Evolutionary conservation across 495 filamentous ascomycete genomes (phyloP).

Genomic region (Aspergillus affinis): DNA sequence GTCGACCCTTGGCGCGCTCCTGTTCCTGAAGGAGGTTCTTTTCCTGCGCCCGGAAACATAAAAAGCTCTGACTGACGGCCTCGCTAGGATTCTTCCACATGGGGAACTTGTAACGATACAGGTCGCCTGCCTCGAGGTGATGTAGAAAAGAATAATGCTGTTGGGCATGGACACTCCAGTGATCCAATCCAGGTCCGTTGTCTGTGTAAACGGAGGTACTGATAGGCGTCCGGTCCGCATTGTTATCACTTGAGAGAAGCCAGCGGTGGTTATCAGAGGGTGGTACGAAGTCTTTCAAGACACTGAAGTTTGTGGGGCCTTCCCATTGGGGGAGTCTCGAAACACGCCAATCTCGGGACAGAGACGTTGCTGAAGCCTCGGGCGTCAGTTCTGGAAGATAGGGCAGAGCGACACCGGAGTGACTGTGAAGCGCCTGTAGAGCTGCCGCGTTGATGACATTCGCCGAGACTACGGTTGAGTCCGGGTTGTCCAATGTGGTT

Average conservation of each 20-base stretch:
- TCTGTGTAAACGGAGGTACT: slow-evolving; percentile 30
- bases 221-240: slow-evolving; percentile 31
- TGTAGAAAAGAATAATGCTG: slow-evolving; percentile 56
- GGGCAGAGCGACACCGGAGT: slow-evolving; percentile 35
- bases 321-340: slow-evolving; percentile 32
- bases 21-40: slow-evolving; percentile 19
- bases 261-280: slow-evolving; percentile 35
- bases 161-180: slow-evolving; percentile 53
- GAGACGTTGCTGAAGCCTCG: slow-evolving; percentile 9
- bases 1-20: slow-evolving; percentile 3
- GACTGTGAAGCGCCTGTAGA: slow-evolving; percentile 36
- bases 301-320: slow-evolving; percentile 28
- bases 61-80: slow-evolving; percentile 46
- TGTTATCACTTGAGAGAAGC: slow-evolving; percentile 25
- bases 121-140: slow-evolving; percentile 45
- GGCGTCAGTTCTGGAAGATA: slow-evolving; percentile 36
- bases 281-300: slow-evolving; percentile 25
- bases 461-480: slow-evolving; percentile 49
- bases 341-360: slow-evolving; percentile 27
- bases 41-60: slow-evolving; percentile 49
- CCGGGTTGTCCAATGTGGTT: slow-evolving; percentile 49
- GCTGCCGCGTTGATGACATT: slow-evolving; percentile 51
- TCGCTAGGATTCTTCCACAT: slow-evolving; percentile 46
- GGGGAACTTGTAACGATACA: slow-evolving; percentile 53
- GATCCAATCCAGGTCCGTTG: slow-evolving; percentile 34